Percentiles rank a stretch among this genome's conserved stretches.
Evolutionary conservation across 306 rosid species (phyloP).

Genomic region (Casuarina glauca): DNA sequence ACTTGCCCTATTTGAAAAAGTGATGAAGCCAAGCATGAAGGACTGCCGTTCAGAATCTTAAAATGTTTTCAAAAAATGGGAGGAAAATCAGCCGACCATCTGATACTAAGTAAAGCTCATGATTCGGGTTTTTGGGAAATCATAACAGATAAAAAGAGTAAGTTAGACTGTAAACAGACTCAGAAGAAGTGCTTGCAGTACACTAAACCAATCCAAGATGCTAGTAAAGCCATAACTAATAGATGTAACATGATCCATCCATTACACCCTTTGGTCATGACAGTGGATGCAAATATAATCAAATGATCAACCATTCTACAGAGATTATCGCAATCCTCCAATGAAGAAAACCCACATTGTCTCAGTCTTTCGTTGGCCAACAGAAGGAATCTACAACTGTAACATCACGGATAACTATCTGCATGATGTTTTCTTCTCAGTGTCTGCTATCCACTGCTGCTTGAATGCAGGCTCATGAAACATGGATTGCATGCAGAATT

Average conservation of each 20-base stretch:
- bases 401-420: neutral
- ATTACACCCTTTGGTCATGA: neutral
- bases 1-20: too few relatives aligned
- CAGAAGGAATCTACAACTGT: neutral
- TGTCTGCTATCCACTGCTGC: neutral
- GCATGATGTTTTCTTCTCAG: neutral
- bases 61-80: neutral
- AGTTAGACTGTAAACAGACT: neutral
- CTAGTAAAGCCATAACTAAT: neutral
- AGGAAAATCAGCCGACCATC: neutral
- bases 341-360: neutral
- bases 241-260: neutral
- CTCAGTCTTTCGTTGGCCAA: neutral
- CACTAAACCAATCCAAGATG: neutral
- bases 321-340: neutral
- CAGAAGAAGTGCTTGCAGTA: neutral
- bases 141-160: neutral
- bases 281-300: neutral
- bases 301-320: neutral
- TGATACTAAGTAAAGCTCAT: neutral
- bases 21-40: too few relatives aligned
- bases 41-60: neutral
- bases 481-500: neutral
- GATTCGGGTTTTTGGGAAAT: neutral
- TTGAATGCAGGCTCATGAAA: neutral